A percentile compares a stretch with the other conserved stretches of the same genome.
Evolutionary conservation across 164 flowering plant genomes (phyloP).

Genomic region (Buxus sempervirens): DNA sequence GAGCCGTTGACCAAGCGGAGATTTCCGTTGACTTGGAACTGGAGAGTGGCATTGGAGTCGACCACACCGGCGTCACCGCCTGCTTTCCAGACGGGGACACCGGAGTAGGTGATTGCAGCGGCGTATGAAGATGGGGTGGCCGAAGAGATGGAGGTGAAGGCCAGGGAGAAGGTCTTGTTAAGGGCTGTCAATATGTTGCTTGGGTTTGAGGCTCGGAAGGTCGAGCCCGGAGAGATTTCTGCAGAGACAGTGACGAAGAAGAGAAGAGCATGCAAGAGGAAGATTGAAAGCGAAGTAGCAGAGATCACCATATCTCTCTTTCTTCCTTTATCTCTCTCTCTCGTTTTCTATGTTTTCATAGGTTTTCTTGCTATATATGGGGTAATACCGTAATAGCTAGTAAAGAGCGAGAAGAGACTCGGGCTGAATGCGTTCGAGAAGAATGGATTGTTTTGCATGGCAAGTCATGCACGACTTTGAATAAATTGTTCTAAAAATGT

Average conservation of each 20-base stretch:
- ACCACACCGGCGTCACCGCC: constrained; percentile 24
- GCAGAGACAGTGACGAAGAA: constrained; percentile 16
- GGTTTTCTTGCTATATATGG: too few relatives aligned
- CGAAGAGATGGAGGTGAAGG: constrained; percentile 25
- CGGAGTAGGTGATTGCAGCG: constrained; percentile 36
- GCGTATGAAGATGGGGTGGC: constrained; percentile 16
- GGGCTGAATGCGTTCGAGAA: too few relatives aligned
- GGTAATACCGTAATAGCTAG: too few relatives aligned
- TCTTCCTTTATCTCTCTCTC: not conserved
- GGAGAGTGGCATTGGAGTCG: constrained; percentile 38
- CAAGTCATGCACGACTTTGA: too few relatives aligned
- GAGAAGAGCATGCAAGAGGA: not conserved
- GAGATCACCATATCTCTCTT: not conserved
- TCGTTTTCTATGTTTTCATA: too few relatives aligned
- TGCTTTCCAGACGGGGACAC: constrained; percentile 44
- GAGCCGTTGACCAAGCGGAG: constrained; percentile 35
- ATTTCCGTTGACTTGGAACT: constrained; percentile 31
- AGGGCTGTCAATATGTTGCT: constrained; percentile 39
- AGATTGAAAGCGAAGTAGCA: constrained; percentile 4
- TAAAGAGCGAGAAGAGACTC: too few relatives aligned
- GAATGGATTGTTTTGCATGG: too few relatives aligned
- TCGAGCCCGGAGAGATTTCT: constrained; percentile 27
- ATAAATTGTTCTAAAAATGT: too few relatives aligned
- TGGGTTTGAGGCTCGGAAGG: constrained; percentile 35
- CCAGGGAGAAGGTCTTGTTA: constrained; percentile 31